Evolutionary conservation across 768 basidiomycete species (phyloP).

Genomic region (Dioszegia hungarica): DNA sequence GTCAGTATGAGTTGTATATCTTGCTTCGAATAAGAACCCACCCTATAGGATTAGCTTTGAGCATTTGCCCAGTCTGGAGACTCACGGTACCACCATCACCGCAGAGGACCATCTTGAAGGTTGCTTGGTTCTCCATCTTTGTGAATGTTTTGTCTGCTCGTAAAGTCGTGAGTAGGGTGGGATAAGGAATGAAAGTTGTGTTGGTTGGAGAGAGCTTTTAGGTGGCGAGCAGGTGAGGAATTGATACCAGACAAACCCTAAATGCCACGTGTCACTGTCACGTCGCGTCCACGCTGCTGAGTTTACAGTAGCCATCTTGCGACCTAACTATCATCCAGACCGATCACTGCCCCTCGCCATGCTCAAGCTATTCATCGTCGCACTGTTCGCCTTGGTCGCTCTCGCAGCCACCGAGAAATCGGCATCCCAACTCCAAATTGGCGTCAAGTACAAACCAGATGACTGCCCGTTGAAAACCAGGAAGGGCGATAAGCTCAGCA

Average conservation of each 20-base stretch:
- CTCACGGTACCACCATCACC: conserved; percentile 50
- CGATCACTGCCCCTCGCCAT: too few relatives aligned
- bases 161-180: neutral
- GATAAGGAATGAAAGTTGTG: too few relatives aligned
- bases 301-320: too few relatives aligned
- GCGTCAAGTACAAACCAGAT: conserved; percentile 45
- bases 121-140: conserved; percentile 60
- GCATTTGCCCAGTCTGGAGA: too few relatives aligned
- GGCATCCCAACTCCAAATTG: conserved; percentile 30
- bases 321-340: too few relatives aligned
- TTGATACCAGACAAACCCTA: too few relatives aligned
- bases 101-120: conserved; percentile 99
- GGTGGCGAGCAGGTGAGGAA: too few relatives aligned
- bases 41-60: too few relatives aligned
- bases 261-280: neutral
- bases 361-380: neutral
- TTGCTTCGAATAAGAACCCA: too few relatives aligned
- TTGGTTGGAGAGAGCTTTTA: neutral
- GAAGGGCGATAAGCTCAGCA: conserved; percentile 46
- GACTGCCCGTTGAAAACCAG: conserved; percentile 43
- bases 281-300: neutral
- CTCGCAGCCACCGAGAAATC: neutral
- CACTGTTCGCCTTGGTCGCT: neutral
- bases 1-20: neutral
- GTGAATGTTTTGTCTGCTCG: too few relatives aligned